Conservation (phyloP, 495 filamentous ascomycete genomes). For the Penicillium goetzii region DNA sequence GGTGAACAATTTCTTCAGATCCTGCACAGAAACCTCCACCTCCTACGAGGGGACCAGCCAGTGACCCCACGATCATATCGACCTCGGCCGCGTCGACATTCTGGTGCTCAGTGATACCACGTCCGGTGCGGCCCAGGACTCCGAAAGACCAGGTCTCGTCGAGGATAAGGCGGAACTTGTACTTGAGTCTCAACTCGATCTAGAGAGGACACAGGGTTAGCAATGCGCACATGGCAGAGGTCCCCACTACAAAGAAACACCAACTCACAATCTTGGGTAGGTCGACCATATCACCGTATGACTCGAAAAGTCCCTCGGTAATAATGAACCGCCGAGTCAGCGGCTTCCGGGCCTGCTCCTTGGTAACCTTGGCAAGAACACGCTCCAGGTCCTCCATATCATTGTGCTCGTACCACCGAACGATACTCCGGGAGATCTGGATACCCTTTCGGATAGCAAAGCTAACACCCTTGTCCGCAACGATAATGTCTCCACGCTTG, state of each 20-base stretch:
- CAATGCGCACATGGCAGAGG: neutral
- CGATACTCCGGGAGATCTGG: slow-evolving; percentile 86
- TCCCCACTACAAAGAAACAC: neutral
- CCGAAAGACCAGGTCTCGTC: slow-evolving; percentile 98
- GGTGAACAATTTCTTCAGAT: slow-evolving; percentile 84
- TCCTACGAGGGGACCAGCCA: slow-evolving; percentile 86
- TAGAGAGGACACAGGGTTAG: slow-evolving; percentile 33
- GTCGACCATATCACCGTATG: slow-evolving; percentile 80
- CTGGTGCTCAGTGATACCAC: slow-evolving; percentile 91
- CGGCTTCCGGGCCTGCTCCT: slow-evolving; percentile 85
- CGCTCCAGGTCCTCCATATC: slow-evolving; percentile 91
- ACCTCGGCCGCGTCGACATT: slow-evolving; percentile 89
- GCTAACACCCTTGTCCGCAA: slow-evolving; percentile 94
- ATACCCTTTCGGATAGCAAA: slow-evolving; percentile 93
- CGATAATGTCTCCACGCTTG: slow-evolving; percentile 96
- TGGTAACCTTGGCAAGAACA: slow-evolving; percentile 80
- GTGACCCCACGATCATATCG: slow-evolving; percentile 94
- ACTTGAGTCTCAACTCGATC: slow-evolving; percentile 88
- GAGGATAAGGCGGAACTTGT: slow-evolving; percentile 96
- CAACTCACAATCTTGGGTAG: slow-evolving; percentile 78
- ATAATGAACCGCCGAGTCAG: slow-evolving; percentile 94
- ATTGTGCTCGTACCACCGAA: slow-evolving; percentile 94
- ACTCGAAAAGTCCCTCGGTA: slow-evolving; percentile 94
- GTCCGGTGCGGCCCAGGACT: slow-evolving; percentile 85
- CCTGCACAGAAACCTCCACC: slow-evolving; percentile 97